phyloP scores from a whole-genome alignment of 1,284 basidiomycete species.

The Cutaneotrichosporon sp. region DNA sequence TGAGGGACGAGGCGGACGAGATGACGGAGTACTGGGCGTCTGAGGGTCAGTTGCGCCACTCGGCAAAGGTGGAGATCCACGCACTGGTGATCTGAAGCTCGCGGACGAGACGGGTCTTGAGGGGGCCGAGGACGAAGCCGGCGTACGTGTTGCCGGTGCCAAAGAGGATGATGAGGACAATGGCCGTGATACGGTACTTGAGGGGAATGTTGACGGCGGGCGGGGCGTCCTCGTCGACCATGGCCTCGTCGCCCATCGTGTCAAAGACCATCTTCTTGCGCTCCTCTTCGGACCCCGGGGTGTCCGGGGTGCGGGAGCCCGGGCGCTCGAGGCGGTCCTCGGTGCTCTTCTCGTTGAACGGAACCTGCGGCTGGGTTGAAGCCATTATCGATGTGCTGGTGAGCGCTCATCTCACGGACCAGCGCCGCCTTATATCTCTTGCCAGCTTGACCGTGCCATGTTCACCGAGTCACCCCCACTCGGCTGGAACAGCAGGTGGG shows the following conservation, averaged over 20 bases:
- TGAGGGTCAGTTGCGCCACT: not conserved
- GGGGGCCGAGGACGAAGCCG: conserved; percentile 40
- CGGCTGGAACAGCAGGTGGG: no score
- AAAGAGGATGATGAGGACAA: conserved; percentile 41
- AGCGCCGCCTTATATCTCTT: not conserved
- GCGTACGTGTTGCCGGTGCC: conserved; percentile 38
- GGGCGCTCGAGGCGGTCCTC: not conserved
- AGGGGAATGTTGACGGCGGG: conserved; percentile 11
- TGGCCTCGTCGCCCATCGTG: not conserved
- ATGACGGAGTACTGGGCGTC: conserved; percentile 52
- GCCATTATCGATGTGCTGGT: not conserved
- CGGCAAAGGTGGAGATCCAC: not conserved
- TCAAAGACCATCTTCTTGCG: not conserved
- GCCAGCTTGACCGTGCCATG: no score
- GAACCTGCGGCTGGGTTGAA: not conserved
- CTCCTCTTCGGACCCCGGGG: not conserved
- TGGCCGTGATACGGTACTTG: conserved; percentile 28
- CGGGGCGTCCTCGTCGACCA: not conserved
- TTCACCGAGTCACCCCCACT: no score
- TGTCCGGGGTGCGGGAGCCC: not conserved
- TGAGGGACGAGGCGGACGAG: conserved; percentile 48
- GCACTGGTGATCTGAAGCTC: conserved; percentile 45
- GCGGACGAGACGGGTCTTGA: conserved; percentile 49
- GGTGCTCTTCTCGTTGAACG: not conserved
- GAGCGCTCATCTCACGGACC: not conserved